Evolutionary conservation across 139 green algal species (phyloP).

Genomic region (Volvox reticuliferus): DNA sequence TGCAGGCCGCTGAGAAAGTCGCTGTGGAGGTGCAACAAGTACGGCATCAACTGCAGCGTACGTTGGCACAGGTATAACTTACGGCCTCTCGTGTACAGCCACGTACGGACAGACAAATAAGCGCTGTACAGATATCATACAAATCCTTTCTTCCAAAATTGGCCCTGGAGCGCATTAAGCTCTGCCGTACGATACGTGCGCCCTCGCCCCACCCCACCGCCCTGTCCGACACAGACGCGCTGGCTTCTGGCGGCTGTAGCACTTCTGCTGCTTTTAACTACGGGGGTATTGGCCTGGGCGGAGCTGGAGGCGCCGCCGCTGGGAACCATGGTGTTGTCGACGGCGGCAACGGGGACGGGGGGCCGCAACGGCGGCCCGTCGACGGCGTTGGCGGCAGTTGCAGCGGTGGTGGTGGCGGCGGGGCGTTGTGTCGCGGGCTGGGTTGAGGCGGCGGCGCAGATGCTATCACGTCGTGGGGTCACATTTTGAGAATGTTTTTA

Average conservation of each 20-base stretch:
- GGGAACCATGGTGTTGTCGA: background rate
- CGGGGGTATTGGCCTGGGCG: slow-evolving; percentile 6
- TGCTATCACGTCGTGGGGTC: no score
- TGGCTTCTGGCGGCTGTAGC: slow-evolving; percentile 1
- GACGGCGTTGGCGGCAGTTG: no score
- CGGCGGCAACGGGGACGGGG: background rate
- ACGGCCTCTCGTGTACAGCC: no score
- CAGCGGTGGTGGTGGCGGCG: no score
- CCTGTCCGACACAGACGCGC: background rate
- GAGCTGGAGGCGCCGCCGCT: slow-evolving; percentile 41
- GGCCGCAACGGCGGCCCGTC: no score
- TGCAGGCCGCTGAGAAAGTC: slow-evolving; percentile 26
- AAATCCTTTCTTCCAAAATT: no score
- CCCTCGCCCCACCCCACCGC: no score
- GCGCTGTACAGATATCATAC: background rate
- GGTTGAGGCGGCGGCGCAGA: no score
- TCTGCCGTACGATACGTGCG: background rate
- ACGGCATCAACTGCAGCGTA: background rate
- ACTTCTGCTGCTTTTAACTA: background rate
- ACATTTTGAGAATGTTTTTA: no score
- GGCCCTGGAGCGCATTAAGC: background rate
- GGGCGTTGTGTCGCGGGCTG: no score
- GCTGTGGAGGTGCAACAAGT: background rate
- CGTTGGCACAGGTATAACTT: background rate
- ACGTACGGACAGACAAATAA: no score